Percentiles rank a stretch among this genome's conserved stretches.
Conservation (phyloP, 2,329 filamentous ascomycete genomes). For the Bipolaris bicolor region DNA sequence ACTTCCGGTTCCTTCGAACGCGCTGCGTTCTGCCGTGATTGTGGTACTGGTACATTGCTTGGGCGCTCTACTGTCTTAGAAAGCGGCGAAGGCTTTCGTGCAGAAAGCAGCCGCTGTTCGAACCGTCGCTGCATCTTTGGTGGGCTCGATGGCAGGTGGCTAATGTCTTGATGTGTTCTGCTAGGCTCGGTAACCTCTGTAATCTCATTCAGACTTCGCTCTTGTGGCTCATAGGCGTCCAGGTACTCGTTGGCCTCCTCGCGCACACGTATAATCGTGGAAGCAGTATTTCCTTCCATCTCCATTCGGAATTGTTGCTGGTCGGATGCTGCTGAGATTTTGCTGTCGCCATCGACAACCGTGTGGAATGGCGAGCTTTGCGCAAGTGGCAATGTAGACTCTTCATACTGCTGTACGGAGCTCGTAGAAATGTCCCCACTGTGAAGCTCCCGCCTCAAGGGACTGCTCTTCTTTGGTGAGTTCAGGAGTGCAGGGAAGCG, state of each 20-base stretch:
- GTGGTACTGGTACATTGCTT: background rate
- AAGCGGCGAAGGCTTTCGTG: conserved; percentile 21
- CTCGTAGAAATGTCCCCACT: conserved; percentile 34
- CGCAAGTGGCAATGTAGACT: conserved; percentile 38
- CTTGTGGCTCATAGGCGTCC: conserved; percentile 42
- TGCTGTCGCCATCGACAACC: conserved; percentile 34
- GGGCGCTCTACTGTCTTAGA: conserved; percentile 8
- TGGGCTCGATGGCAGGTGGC: conserved; percentile 29
- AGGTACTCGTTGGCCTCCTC: conserved; percentile 44
- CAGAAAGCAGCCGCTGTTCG: conserved; percentile 25
- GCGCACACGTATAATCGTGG: conserved; percentile 40
- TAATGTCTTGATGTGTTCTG: conserved; percentile 27
- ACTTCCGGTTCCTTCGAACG: conserved; percentile 6
- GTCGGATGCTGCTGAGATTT: conserved; percentile 38
- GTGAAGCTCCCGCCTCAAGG: conserved; percentile 40
- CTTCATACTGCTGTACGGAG: conserved; percentile 26
- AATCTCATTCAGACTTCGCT: conserved; percentile 41
- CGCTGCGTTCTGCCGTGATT: background rate
- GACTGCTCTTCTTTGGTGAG: conserved; percentile 45
- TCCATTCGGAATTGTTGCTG: conserved; percentile 40
- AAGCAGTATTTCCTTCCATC: conserved; percentile 36
- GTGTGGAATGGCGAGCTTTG: conserved; percentile 46
- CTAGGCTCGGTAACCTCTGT: conserved; percentile 46
- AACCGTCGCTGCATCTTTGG: conserved; percentile 27
- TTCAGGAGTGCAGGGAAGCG: conserved; percentile 32